Conservation (phyloP, 2,329 filamentous ascomycete genomes). For the Albophoma yamanashiensis region DNA sequence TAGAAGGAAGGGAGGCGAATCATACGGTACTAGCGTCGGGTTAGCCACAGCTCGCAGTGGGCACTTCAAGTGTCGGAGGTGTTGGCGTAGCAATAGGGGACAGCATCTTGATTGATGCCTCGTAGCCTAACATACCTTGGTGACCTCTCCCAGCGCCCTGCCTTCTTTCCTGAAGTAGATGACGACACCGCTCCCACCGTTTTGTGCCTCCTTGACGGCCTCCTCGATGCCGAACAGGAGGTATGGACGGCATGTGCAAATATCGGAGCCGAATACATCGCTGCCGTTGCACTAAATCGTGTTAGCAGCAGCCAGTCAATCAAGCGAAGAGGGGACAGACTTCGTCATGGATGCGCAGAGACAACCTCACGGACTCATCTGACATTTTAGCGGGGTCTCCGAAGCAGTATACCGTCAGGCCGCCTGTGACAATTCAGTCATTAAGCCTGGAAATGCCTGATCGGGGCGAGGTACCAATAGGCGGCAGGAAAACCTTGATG, state of each 20-base stretch:
- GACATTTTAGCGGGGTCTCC: conserved; percentile 92
- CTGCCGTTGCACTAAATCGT: conserved; percentile 69
- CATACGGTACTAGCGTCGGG: conserved; percentile 32
- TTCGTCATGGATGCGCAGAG: conserved; percentile 69
- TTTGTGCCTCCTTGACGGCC: conserved; percentile 93
- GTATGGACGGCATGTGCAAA: conserved; percentile 93
- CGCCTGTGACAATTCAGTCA: conserved; percentile 36
- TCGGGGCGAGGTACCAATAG: conserved; percentile 52
- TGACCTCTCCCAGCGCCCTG: conserved; percentile 86
- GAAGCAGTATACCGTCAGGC: conserved; percentile 93
- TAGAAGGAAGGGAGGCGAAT: conserved; percentile 3
- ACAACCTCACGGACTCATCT: conserved; percentile 68
- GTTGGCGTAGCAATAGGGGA: background rate
- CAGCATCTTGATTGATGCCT: background rate
- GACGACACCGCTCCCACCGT: conserved; percentile 84
- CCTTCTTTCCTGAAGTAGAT: conserved; percentile 99
- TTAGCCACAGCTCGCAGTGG: conserved; percentile 16
- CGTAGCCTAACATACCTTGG: conserved; percentile 57
- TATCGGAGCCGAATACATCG: conserved; percentile 96
- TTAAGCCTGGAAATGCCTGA: background rate
- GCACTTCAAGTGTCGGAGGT: no score
- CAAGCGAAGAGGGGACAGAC: conserved; percentile 18
- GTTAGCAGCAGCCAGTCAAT: conserved; percentile 4
- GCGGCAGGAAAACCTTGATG: conserved; percentile 91
- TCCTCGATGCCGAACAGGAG: conserved; percentile 96